These are phyloP conservation scores for Neckera pumila DNA, from an alignment of 225 moss, liverwort and hornwort genomes.

Conservation along the genomic window DNA sequence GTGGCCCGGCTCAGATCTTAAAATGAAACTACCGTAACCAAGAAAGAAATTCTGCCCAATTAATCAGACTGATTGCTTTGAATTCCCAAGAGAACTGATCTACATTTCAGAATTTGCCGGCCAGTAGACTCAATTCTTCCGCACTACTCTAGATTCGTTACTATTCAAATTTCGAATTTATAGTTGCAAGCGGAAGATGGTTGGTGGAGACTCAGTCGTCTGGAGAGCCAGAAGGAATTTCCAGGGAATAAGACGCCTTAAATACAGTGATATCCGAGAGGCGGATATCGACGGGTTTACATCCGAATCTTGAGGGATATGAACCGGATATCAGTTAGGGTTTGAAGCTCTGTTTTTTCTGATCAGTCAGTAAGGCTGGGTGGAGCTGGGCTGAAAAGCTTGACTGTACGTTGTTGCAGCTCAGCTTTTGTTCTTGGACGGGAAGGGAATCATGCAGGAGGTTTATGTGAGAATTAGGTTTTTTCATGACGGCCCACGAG, in stretches of 20 bases:
- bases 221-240: not conserved
- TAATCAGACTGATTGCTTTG: not conserved
- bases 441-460: not conserved
- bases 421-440: not conserved
- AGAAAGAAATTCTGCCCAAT: not conserved
- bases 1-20: not conserved
- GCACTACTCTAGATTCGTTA: not conserved
- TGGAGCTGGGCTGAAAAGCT: not conserved
- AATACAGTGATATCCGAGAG: not conserved
- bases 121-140: not conserved
- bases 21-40: not conserved
- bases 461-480: not conserved
- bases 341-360: not conserved
- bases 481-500: not conserved
- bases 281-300: not conserved
- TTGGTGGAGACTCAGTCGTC: not conserved
- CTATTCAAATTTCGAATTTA: not conserved
- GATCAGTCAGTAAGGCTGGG: not conserved
- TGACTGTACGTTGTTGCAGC: conserved; percentile 2
- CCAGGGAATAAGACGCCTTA: not conserved
- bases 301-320: not conserved
- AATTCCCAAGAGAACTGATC: not conserved
- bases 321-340: not conserved
- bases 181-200: not conserved
- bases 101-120: not conserved